Conservation (phyloP, 768 basidiomycete species). For the Rhodosporidiobolus sp. region DNA sequence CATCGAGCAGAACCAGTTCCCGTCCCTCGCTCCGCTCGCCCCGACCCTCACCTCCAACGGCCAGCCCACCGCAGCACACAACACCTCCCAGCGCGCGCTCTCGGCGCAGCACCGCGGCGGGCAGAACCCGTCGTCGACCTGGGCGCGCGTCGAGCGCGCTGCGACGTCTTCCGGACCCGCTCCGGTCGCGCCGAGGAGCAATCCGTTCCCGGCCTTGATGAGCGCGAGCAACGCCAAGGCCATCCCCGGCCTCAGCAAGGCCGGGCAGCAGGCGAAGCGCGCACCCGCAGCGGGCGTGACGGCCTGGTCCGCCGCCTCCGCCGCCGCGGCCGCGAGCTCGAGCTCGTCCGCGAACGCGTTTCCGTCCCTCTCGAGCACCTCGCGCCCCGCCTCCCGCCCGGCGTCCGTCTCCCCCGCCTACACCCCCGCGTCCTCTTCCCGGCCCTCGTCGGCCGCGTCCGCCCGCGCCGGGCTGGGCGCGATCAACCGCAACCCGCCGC, state of each 20-base stretch:
- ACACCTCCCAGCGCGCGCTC: slow-evolving; percentile 16
- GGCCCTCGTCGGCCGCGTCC: slow-evolving; percentile 6
- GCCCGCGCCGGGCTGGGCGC: not conserved
- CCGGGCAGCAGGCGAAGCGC: slow-evolving; percentile 11
- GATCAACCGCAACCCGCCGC: slow-evolving; percentile 1
- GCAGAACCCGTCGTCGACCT: slow-evolving; percentile 15
- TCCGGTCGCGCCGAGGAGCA: slow-evolving; percentile 13
- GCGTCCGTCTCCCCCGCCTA: not conserved
- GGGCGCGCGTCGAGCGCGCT: slow-evolving; percentile 36
- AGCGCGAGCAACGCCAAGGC: slow-evolving; percentile 24
- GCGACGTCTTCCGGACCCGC: slow-evolving; percentile 22
- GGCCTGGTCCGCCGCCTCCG: slow-evolving; percentile 16
- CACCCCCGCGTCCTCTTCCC: slow-evolving; percentile 4
- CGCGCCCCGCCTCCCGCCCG: not conserved
- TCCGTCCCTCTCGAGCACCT: slow-evolving; percentile 9
- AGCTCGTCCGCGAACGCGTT: slow-evolving; percentile 5
- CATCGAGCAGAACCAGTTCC: slow-evolving; percentile 56
- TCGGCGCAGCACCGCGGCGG: slow-evolving; percentile 23
- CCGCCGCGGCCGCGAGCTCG: not conserved
- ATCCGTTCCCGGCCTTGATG: slow-evolving; percentile 36
- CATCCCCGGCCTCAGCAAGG: slow-evolving; percentile 23
- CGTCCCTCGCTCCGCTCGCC: slow-evolving; percentile 31
- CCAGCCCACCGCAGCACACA: slow-evolving; percentile 13
- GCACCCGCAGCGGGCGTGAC: slow-evolving; percentile 6
- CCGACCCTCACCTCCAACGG: slow-evolving; percentile 21